Percentiles rank a stretch among this genome's conserved stretches.
Evolutionary conservation across 2,329 filamentous ascomycete genomes (phyloP).

Genomic region (Pleomassaria siparia): DNA sequence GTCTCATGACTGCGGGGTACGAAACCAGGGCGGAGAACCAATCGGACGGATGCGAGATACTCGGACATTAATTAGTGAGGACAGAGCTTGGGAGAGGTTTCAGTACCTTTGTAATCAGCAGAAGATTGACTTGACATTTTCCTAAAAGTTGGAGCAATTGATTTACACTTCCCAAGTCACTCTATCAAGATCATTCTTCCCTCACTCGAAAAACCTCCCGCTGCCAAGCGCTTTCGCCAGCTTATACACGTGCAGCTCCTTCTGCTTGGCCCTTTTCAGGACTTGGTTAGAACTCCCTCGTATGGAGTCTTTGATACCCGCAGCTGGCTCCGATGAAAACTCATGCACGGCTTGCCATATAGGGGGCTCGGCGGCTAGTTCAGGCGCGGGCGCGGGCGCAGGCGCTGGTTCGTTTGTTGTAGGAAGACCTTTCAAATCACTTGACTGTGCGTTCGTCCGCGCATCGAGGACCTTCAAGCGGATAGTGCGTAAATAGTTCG

Average conservation of each 20-base stretch:
- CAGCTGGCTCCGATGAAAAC: slow-evolving; percentile 17
- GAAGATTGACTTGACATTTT: background rate
- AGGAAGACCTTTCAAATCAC: slow-evolving; percentile 29
- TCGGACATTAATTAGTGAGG: background rate
- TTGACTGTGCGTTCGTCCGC: slow-evolving; percentile 33
- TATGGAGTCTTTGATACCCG: slow-evolving; percentile 8
- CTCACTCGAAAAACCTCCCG: slow-evolving; percentile 21
- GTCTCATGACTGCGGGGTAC: background rate
- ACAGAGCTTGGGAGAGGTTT: no score
- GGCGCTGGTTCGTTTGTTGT: slow-evolving; percentile 23
- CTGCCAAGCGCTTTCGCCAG: slow-evolving; percentile 16
- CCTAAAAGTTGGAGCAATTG: no score
- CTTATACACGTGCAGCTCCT: slow-evolving; percentile 17
- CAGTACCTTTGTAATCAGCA: no score
- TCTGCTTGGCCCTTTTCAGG: slow-evolving; percentile 19
- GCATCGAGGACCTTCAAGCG: slow-evolving; percentile 27
- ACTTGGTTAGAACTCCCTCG: slow-evolving; percentile 10
- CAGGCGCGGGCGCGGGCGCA: no score
- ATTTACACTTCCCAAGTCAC: no score
- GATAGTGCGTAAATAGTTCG: slow-evolving; percentile 25
- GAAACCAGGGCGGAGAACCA: background rate
- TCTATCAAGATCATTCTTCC: background rate
- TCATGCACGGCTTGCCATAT: slow-evolving; percentile 33
- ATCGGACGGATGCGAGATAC: no score
- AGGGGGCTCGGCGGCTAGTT: slow-evolving; percentile 25